phyloP scores from a whole-genome alignment of 2,329 filamentous ascomycete species.

The Davidsoniella australis region DNA sequence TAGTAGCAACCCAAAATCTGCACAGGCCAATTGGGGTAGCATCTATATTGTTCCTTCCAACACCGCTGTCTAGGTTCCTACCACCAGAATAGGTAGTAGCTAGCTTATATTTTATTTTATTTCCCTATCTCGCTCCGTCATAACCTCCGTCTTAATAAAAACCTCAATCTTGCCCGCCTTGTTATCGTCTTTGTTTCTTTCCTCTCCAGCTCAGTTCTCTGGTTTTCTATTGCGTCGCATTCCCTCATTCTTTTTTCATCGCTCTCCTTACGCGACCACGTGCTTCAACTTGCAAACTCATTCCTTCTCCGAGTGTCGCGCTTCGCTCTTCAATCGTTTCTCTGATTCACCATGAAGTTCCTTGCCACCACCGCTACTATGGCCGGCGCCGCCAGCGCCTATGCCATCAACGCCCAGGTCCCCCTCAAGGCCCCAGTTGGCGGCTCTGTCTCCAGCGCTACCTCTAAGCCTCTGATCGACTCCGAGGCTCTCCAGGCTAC shows the following conservation, averaged over 20 bases:
- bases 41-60: constrained; percentile 6
- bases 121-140: not conserved
- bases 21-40: constrained; percentile 1
- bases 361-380: constrained; percentile 7
- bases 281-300: not conserved
- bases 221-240: not conserved
- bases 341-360: constrained; percentile 8
- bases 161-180: not conserved
- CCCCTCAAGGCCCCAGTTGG: not conserved
- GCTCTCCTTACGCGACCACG: not conserved
- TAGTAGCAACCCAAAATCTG: not conserved
- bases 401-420: constrained; percentile 7
- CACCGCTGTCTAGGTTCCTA: not conserved
- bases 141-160: too few species aligned
- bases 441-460: constrained; percentile 3
- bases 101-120: not conserved
- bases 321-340: not conserved
- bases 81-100: constrained; percentile 2
- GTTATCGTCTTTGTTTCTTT: not conserved
- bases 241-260: not conserved
- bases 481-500: constrained; percentile 37
- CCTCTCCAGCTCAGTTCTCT: not conserved
- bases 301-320: not conserved
- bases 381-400: constrained; percentile 9
- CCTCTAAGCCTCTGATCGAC: constrained; percentile 28